Percentiles rank a stretch among this genome's conserved stretches.
These are phyloP conservation scores for Leccinellum rugosiceps DNA, from an alignment of 768 basidiomycete genomes.

Conservation along the genomic window DNA sequence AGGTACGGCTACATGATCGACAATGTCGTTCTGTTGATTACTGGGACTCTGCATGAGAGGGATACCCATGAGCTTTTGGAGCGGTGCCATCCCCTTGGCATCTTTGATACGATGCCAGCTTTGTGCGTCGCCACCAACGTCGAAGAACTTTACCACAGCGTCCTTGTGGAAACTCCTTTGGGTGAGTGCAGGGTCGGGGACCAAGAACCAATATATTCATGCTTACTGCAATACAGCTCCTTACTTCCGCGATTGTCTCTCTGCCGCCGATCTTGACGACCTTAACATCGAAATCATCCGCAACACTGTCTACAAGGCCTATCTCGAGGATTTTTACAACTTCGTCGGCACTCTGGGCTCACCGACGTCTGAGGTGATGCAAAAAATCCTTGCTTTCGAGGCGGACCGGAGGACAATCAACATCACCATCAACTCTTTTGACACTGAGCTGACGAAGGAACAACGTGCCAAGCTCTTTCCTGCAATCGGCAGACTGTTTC, in stretches of 20 bases:
- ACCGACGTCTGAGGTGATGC: conserved; percentile 91
- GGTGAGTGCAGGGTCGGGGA: conserved; percentile 51
- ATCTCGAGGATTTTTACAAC: conserved; percentile 94
- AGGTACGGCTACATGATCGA: conserved; percentile 99
- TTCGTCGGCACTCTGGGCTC: conserved; percentile 77
- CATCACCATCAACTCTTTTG: conserved; percentile 99
- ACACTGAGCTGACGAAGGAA: conserved; percentile 92
- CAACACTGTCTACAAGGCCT: conserved; percentile 98
- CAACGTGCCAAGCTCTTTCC: conserved; percentile 94
- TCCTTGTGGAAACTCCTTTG: conserved; percentile 94
- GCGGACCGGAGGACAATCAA: conserved; percentile 96
- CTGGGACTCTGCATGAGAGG: conserved; percentile 94
- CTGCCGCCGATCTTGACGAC: conserved; percentile 95
- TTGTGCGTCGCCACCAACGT: conserved; percentile 99
- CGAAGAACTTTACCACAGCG: conserved; percentile 95
- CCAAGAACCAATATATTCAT: conserved; percentile 2
- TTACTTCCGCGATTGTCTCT: conserved; percentile 94
- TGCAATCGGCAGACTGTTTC: conserved; percentile 88
- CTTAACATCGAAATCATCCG: conserved; percentile 99
- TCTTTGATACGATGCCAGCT: conserved; percentile 98
- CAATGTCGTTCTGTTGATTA: conserved; percentile 96
- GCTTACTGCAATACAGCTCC: conserved; percentile 51
- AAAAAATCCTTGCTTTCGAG: conserved; percentile 88
- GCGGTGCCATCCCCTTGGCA: conserved; percentile 93
- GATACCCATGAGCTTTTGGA: conserved; percentile 96